Evolutionary conservation across 805 yeast species (phyloP).

Genomic region (Lipomyces sp.): DNA sequence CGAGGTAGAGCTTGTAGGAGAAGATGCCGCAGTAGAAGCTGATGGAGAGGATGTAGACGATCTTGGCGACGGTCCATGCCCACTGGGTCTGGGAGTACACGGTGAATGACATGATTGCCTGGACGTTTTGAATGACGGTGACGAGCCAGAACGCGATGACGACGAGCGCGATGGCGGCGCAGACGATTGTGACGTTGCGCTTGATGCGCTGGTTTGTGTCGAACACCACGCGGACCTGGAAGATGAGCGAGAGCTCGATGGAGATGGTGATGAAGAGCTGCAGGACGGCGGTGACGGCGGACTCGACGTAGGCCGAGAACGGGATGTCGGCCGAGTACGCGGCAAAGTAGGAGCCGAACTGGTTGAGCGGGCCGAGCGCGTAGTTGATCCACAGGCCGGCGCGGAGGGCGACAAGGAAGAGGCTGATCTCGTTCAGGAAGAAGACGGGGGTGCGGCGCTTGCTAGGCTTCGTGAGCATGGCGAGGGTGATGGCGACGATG

Average conservation of each 20-base stretch:
- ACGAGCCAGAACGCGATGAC: constrained; percentile 61
- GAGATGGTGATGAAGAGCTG: constrained; percentile 57
- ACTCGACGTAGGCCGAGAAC: constrained; percentile 43
- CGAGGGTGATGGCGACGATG: constrained; percentile 23
- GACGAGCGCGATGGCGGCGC: constrained; percentile 52
- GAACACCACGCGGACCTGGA: constrained; percentile 72
- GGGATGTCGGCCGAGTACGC: constrained; percentile 44
- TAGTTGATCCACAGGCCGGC: constrained; percentile 58
- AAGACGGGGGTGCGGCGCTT: constrained; percentile 60
- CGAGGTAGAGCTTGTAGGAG: constrained; percentile 59
- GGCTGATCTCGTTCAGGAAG: constrained; percentile 61
- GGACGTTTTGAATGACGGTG: constrained; percentile 43
- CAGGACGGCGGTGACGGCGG: constrained; percentile 61
- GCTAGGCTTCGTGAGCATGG: constrained; percentile 49
- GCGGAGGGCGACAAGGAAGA: constrained; percentile 56
- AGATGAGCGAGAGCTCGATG: constrained; percentile 63
- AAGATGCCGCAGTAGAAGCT: constrained; percentile 60
- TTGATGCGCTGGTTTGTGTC: constrained; percentile 35
- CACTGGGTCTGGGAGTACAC: constrained; percentile 48
- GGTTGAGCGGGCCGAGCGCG: constrained; percentile 50
- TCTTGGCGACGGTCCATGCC: constrained; percentile 37
- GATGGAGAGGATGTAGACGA: constrained; percentile 67
- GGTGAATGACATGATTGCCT: constrained; percentile 40
- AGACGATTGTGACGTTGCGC: constrained; percentile 47
- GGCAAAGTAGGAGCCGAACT: constrained; percentile 49